Base-by-base conservation (phyloP, 495 filamentous ascomycete species). In the Tuber microsphaerosporum region DNA sequence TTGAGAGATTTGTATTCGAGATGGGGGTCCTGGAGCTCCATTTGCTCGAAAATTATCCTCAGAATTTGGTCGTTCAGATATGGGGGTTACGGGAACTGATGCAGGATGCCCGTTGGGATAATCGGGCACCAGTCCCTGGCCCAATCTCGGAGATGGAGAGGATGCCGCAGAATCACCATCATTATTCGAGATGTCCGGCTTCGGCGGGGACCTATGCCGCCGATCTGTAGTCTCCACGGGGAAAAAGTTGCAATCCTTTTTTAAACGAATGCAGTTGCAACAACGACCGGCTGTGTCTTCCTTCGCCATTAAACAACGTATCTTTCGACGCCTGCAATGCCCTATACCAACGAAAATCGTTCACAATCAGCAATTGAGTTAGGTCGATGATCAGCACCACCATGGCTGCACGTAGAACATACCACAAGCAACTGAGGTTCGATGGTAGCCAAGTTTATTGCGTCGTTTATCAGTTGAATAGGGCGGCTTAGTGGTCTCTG, bases 361-460 rank as follows among this genome's bases (percentile, higher is more conserved):
- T 68, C 76, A 81, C 68, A 75, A 81, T 75, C 79, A 82, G 74
- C 75, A 74, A 77, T 75, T 71, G 76, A 73, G 76, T 80, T 70
- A 69, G 70, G 69, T 75, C 70, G 72, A 77, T 72, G 81, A 74
- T 76, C 77, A 70, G 79, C 51, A 73, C 69, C 51, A 65, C 31
- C 56, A 65, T 8, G 56, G 12, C 56, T 65, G 16, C 56, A 75
- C 78, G 73, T 73, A 72, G 76, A 73, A 90, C 94, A 90, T 88
- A 99, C 95, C 92, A 87, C 95, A 99, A 79, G 95, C 95, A 83
- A 98, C 93, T 74, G 95, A 97, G 48, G 94, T 97, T 75, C 95
- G 91, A 87, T 97, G 94, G 84, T 99, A 99, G 44, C 95, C 95
- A 73, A 99, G 87, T 85, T 97, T 98, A 84, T 98, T 99, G 80